phyloP scores from a whole-genome alignment of 208 protist species.

The Leishmania tropica region DNA sequence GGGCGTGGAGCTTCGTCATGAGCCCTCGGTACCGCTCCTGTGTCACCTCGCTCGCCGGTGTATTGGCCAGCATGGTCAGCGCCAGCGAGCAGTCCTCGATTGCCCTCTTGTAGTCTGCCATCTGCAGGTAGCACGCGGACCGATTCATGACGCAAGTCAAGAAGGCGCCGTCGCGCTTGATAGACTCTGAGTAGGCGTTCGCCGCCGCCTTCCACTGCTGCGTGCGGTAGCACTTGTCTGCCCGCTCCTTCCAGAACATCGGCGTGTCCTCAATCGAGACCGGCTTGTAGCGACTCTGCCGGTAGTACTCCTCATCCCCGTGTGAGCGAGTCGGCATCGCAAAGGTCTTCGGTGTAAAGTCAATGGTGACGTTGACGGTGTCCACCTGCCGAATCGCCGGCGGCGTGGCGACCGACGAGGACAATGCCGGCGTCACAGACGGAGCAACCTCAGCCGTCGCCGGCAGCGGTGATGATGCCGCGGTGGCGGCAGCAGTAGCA shows the following conservation, averaged over 20 bases:
- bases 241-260: slow-evolving; percentile 93
- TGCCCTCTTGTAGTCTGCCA: slow-evolving; percentile 76
- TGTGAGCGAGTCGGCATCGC: slow-evolving; percentile 84
- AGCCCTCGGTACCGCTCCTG: slow-evolving; percentile 87
- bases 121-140: slow-evolving; percentile 81
- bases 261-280: slow-evolving; percentile 91
- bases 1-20: slow-evolving; percentile 87
- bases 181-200: slow-evolving; percentile 90
- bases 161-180: slow-evolving; percentile 93
- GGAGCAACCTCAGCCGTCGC: neutral
- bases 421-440: neutral
- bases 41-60: slow-evolving; percentile 88
- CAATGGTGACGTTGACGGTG: slow-evolving; percentile 78
- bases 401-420: neutral
- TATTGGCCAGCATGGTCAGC: slow-evolving; percentile 89
- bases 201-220: slow-evolving; percentile 78
- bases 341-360: slow-evolving; percentile 87
- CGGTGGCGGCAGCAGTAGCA: neutral
- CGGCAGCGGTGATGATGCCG: neutral
- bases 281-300: slow-evolving; percentile 91
- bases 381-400: slow-evolving; percentile 64
- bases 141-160: slow-evolving; percentile 90
- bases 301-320: slow-evolving; percentile 93
- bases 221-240: slow-evolving; percentile 77
- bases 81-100: slow-evolving; percentile 90